These are phyloP conservation scores for Casuarina cunninghamiana DNA, from an alignment of 306 rosid species.

Conservation along the genomic window DNA sequence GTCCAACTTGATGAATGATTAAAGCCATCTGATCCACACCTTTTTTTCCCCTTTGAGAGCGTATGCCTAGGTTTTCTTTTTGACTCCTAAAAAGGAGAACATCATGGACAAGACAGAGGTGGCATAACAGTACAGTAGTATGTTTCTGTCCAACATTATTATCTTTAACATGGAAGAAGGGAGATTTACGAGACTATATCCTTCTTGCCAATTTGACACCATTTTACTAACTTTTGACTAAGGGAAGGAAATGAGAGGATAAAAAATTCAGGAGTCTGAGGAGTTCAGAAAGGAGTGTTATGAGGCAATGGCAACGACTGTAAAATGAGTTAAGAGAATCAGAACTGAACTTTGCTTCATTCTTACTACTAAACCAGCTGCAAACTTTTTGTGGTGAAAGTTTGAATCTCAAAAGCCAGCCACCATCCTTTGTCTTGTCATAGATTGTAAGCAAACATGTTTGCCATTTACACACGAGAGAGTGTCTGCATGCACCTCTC, in stretches of 20 bases:
- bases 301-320: no score
- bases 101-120: neutral
- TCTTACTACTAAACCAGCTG: neutral
- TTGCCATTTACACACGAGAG: constrained; percentile 1
- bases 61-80: constrained; percentile 46
- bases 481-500: constrained; percentile 16
- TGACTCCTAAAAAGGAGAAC: constrained; percentile 33
- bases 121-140: neutral
- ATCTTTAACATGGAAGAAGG: constrained; percentile 13
- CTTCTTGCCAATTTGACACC: neutral
- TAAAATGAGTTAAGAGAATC: no score
- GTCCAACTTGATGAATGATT: constrained; percentile 54
- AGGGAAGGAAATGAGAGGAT: no score
- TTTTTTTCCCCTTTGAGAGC: constrained; percentile 28
- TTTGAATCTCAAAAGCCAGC: neutral
- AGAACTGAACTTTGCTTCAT: neutral
- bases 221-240: no score
- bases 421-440: neutral
- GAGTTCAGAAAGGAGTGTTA: no score
- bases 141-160: neutral
- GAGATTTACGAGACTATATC: neutral
- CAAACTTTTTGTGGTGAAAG: neutral
- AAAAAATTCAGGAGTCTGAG: no score
- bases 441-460: neutral
- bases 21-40: constrained; percentile 44